Percentiles rank a stretch among this genome's conserved stretches.
These are phyloP conservation scores for Fonsecaea nubica DNA, from an alignment of 2,329 filamentous ascomycete genomes.

Conservation along the genomic window DNA sequence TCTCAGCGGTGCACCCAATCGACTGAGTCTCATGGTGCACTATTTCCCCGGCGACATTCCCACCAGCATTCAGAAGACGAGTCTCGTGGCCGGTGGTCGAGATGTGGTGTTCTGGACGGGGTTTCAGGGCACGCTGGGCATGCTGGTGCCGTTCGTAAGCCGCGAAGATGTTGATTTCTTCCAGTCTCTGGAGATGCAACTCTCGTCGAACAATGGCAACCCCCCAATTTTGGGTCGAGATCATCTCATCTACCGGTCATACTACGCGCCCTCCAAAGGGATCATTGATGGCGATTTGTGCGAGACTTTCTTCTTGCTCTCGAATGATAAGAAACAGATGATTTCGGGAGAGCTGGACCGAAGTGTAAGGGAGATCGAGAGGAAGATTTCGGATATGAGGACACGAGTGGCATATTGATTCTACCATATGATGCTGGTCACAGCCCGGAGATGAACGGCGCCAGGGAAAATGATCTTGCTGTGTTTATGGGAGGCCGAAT, in stretches of 20 bases:
- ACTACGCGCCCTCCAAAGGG: slow-evolving; percentile 95
- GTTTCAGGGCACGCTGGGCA: slow-evolving; percentile 90
- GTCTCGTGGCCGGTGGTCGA: slow-evolving; percentile 86
- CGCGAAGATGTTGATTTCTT: slow-evolving; percentile 98
- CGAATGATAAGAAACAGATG: slow-evolving; percentile 90
- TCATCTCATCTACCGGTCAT: slow-evolving; percentile 92
- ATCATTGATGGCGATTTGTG: slow-evolving; percentile 97
- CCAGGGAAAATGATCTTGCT: not conserved
- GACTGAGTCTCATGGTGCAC: slow-evolving; percentile 83
- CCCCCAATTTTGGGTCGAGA: slow-evolving; percentile 88
- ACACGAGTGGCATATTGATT: slow-evolving; percentile 62
- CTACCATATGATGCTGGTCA: not conserved
- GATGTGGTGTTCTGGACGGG: slow-evolving; percentile 94
- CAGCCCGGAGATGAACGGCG: not conserved
- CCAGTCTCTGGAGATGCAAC: slow-evolving; percentile 86
- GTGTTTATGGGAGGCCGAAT: not conserved
- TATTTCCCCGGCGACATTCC: slow-evolving; percentile 92
- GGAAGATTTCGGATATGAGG: slow-evolving; percentile 80
- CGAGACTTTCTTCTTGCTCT: slow-evolving; percentile 83
- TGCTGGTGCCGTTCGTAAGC: slow-evolving; percentile 87
- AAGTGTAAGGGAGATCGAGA: slow-evolving; percentile 89
- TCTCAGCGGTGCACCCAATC: slow-evolving; percentile 84
- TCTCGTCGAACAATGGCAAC: slow-evolving; percentile 74
- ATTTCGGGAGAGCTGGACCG: slow-evolving; percentile 93
- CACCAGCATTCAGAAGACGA: slow-evolving; percentile 85